Base-by-base conservation (phyloP, 768 basidiomycete genomes). In the Suillus ampliporus region DNA sequence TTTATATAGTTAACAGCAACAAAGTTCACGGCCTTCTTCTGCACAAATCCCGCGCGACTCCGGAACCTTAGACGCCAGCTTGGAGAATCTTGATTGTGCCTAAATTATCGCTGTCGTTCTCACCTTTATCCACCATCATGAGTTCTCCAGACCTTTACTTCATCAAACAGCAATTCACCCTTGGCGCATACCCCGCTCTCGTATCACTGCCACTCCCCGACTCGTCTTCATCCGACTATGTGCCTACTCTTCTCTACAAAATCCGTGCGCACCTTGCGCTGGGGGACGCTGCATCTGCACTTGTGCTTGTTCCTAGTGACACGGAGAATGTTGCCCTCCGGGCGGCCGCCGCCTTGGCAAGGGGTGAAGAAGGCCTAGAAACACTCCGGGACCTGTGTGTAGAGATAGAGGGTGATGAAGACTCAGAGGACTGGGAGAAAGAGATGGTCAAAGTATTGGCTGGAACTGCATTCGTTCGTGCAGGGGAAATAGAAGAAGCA, bases 401-500 rank as follows among this genome's bases (percentile, higher is more conserved):
- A 9, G 95, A 98, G 75, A 87, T 90, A 46, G 95, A 97, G 69
- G 86, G 88, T 6, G 92, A 92, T 69, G 83, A 78, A 19, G 89
- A 89, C 54, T 83, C 83, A 1, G 83, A 78, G n/a, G 84, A 87
- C 23, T 82, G 80, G 62, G 93, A 92, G 66, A 92, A 88, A 72
- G 85, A 86, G 21, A 73, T 87, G 48, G 93, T 96, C 7, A 82
- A 87, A 58, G 91, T 93, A 34, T 77, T 94, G 21, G 92, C 93
- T 35, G 94, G 89, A n/a, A 94, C 90, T 14, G 92, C 94, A 1
- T 97, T 97, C 74, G 84, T 89, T 17, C 79, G 86, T 38, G 92
- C 92, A 17, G 90, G 89, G 2, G 95, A 97, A 77, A 77, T 91
- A 13, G 95, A 97, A 75, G 95, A 98, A 77, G 95, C 95, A 2